Conservation (phyloP, 2,329 filamentous ascomycete genomes). For the Fusarium abutilonis region DNA sequence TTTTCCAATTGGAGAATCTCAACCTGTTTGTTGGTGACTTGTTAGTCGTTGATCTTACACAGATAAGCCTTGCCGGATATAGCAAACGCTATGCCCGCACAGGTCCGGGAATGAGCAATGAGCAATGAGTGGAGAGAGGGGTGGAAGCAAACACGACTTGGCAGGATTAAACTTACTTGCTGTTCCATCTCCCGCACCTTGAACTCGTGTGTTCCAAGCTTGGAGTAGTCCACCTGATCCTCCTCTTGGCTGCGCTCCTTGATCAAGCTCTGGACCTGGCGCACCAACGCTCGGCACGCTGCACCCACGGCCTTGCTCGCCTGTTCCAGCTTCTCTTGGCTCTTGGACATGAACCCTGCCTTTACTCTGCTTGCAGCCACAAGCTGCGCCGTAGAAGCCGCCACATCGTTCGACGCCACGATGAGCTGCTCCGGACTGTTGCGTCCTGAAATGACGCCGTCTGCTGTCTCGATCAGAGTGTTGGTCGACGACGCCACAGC, state of each 20-base stretch:
- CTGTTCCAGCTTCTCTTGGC: slow-evolving; percentile 88
- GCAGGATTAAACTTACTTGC: slow-evolving; percentile 71
- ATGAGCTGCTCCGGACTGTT: slow-evolving; percentile 98
- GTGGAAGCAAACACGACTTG: slow-evolving; percentile 23
- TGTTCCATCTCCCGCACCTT: slow-evolving; percentile 99
- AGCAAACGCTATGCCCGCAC: slow-evolving; percentile 37
- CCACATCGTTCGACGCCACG: slow-evolving; percentile 96
- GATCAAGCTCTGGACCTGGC: slow-evolving; percentile 95
- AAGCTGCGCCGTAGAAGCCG: slow-evolving; percentile 93
- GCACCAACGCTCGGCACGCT: slow-evolving; percentile 86
- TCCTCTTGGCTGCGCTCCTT: slow-evolving; percentile 84
- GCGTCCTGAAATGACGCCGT: slow-evolving; percentile 90
- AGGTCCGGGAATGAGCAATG: slow-evolving; percentile 23
- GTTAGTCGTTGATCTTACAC: slow-evolving; percentile 26
- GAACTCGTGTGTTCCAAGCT: slow-evolving; percentile 93
- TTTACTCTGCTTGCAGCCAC: slow-evolving; percentile 96
- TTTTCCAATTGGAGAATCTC: slow-evolving; percentile 98
- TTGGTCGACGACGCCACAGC: slow-evolving; percentile 94
- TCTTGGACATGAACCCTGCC: slow-evolving; percentile 97
- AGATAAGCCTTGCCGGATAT: slow-evolving; percentile 24
- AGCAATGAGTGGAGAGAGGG: slow-evolving; percentile 2
- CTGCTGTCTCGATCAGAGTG: slow-evolving; percentile 95
- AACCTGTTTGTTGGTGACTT: slow-evolving; percentile 71
- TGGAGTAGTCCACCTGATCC: slow-evolving; percentile 85
- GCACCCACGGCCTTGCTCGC: slow-evolving; percentile 92